These are phyloP conservation scores for Tolypocladium tropicale DNA, from an alignment of 2,329 filamentous ascomycete genomes.

Conservation along the genomic window DNA sequence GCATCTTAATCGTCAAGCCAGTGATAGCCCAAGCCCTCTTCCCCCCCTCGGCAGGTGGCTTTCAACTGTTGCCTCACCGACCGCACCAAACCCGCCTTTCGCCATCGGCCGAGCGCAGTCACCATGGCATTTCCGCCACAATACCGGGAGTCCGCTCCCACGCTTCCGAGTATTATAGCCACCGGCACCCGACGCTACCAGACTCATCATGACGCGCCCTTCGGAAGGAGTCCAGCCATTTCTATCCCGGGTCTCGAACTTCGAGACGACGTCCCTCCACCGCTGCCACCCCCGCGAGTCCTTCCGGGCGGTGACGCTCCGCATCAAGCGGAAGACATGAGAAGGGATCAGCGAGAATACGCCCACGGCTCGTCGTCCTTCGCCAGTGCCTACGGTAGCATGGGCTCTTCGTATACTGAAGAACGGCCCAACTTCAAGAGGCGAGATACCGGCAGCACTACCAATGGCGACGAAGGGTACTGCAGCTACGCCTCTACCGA, in stretches of 20 bases:
- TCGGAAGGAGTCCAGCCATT: conserved; percentile 25
- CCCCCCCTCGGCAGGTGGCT: background rate
- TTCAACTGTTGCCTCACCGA: background rate
- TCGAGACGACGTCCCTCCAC: conserved; percentile 27
- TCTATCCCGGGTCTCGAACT: conserved; percentile 29
- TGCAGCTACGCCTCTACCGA: conserved; percentile 30
- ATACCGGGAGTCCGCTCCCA: conserved; percentile 22
- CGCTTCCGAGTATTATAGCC: conserved; percentile 26
- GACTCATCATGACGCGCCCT: conserved; percentile 20
- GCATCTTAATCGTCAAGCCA: background rate
- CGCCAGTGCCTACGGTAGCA: conserved; percentile 30
- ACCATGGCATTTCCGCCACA: conserved; percentile 26
- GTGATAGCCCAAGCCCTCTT: too few relatives aligned
- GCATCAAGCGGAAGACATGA: conserved; percentile 17
- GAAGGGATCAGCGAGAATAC: conserved; percentile 17
- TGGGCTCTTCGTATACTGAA: conserved; percentile 22
- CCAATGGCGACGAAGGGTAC: conserved; percentile 32
- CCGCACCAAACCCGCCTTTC: background rate
- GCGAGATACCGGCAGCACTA: conserved; percentile 15
- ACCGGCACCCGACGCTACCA: conserved; percentile 18
- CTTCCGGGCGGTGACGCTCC: conserved; percentile 24
- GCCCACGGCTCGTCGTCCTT: conserved; percentile 17
- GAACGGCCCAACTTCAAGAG: conserved; percentile 23
- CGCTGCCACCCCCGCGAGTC: conserved; percentile 34
- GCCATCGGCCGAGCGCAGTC: background rate